Base-by-base conservation (phyloP, 148 eudicot species). In the Camellia lanceoleosa region DNA sequence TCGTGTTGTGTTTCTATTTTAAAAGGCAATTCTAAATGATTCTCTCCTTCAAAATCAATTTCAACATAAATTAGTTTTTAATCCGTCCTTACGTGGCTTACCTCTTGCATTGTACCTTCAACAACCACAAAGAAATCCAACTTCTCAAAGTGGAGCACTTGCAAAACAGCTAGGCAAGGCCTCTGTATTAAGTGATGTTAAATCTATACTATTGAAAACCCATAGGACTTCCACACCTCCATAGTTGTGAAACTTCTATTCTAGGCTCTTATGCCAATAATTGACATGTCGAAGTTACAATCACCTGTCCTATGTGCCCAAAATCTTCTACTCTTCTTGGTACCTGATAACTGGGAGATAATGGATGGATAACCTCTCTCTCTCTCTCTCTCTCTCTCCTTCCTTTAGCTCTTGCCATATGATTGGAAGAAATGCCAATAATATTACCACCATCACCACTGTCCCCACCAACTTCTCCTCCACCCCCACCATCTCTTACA, bases 71-170 rank as follows among this genome's bases (percentile, higher is more conserved):
- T 30, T 30, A 30, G 38, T 11, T 47, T 16, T n/a, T 69, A 6
- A 18, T 69, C 18, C 18, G 30, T 20, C 30, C 8, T n/a, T n/a
- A n/a, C n/a, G n/a, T n/a, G n/a, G n/a, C n/a, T n/a, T n/a, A n/a
- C n/a, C n/a, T 14, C 16, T 12, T 19, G n/a, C 60, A 73, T 54
- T 73, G 44, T 54, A 73, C 75, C 38, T 30, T 54, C 9, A 73
- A 52, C 75, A 55, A 52, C 76, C 76, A 38, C 49, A 56, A 30
- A 7, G 19, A 38, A 73, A 73, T 16, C 47, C n/a, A 73, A 65
- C 41, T 13, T 54, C 12, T 56, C 19, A 56, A 73, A 11, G 76
- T 56, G 19, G 64, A 73, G 76, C 49, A 68, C 71, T 43, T 5
- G 38, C 38, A 30, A 12, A 10, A 73, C 41, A 49, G 16, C 75